Evolutionary conservation across 805 yeast species (phyloP).

Genomic region (Starmerella apis): DNA sequence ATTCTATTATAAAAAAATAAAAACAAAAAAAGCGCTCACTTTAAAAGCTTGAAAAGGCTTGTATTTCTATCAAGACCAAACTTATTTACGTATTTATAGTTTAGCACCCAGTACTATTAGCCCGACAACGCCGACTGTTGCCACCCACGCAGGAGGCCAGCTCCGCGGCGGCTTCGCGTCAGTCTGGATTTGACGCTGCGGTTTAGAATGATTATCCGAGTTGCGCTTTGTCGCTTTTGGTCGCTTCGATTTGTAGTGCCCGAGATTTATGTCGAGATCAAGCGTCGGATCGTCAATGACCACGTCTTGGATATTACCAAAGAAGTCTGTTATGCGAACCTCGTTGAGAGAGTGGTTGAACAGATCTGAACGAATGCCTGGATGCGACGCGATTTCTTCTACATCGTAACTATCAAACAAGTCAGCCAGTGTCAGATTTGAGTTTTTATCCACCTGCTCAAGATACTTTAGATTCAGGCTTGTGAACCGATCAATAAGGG

Average conservation of each 20-base stretch:
- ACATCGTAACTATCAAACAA: conserved; percentile 74
- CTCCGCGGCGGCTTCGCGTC: background rate
- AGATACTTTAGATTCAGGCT: conserved; percentile 80
- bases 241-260: conserved; percentile 28
- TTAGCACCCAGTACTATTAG: conserved; percentile 1
- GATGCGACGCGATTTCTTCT: conserved; percentile 78
- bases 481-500: conserved; percentile 94
- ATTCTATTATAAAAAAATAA: too few species aligned
- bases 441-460: conserved; percentile 68
- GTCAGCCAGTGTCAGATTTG: conserved; percentile 67
- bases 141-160: conserved; percentile 1
- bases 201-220: background rate
- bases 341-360: conserved; percentile 54
- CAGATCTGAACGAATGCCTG: conserved; percentile 83
- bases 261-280: conserved; percentile 10
- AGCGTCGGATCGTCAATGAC: conserved; percentile 48
- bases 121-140: conserved; percentile 2
- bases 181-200: background rate
- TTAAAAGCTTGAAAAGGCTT: too few species aligned
- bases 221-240: background rate
- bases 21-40: too few species aligned
- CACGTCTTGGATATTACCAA: conserved; percentile 81
- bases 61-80: background rate
- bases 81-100: background rate
- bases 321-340: conserved; percentile 81